Conservation (phyloP, 805 yeast species). For the Cyberlindnera maritima region DNA sequence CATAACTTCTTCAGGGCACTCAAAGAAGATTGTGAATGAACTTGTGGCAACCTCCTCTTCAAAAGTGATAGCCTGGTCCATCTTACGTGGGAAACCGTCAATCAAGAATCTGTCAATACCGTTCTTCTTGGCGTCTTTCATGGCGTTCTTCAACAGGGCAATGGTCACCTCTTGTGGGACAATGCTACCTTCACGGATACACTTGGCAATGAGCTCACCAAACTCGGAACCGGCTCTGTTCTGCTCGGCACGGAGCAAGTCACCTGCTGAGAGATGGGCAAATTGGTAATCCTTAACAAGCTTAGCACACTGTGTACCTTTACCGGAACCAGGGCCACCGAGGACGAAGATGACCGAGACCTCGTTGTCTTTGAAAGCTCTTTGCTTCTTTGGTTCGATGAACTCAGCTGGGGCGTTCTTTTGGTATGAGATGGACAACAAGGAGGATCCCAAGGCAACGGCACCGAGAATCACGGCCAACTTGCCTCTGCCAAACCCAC, state of each 20-base stretch:
- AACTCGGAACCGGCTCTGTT: slow-evolving; percentile 73
- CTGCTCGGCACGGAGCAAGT: slow-evolving; percentile 90
- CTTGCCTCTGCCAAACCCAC: slow-evolving; percentile 28
- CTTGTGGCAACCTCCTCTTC: slow-evolving; percentile 76
- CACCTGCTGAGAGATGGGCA: slow-evolving; percentile 95
- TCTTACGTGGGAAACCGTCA: slow-evolving; percentile 97
- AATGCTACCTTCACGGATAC: slow-evolving; percentile 83
- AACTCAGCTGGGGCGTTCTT: slow-evolving; percentile 44
- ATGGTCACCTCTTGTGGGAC: slow-evolving; percentile 93
- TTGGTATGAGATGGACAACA: slow-evolving; percentile 40
- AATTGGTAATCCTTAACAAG: slow-evolving; percentile 78
- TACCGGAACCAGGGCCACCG: slow-evolving; percentile 98
- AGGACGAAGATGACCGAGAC: slow-evolving; percentile 84
- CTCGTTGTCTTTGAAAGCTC: slow-evolving; percentile 59
- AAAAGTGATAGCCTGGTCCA: slow-evolving; percentile 97
- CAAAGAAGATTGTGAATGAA: slow-evolving; percentile 69
- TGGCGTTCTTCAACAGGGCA: slow-evolving; percentile 78
- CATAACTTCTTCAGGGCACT: slow-evolving; percentile 84
- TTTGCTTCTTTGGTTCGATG: slow-evolving; percentile 33
- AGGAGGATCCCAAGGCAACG: slow-evolving; percentile 48
- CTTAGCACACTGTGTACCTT: slow-evolving; percentile 93
- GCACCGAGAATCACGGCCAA: slow-evolving; percentile 38
- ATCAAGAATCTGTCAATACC: slow-evolving; percentile 66
- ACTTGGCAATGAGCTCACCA: slow-evolving; percentile 81
- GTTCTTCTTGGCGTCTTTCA: slow-evolving; percentile 46